phyloP scores from a whole-genome alignment of 768 basidiomycete genomes.

The Termitomyces sp. region DNA sequence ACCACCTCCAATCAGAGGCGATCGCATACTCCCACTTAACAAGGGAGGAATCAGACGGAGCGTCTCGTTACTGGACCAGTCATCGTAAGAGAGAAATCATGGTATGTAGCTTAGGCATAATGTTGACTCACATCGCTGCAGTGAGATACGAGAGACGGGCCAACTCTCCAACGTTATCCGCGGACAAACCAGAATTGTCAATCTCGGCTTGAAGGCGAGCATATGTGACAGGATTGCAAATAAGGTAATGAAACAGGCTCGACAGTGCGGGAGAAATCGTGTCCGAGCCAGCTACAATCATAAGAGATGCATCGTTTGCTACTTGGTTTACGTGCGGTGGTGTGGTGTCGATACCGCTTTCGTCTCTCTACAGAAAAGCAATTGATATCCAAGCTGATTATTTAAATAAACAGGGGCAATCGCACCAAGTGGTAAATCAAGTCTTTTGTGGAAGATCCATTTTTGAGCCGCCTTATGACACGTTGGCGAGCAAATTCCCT shows the following conservation, averaged over 20 bases:
- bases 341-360: not conserved
- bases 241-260: constrained; percentile 15
- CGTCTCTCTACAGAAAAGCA: not conserved
- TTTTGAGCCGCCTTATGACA: not conserved
- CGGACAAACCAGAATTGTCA: not conserved
- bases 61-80: not conserved
- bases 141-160: not conserved
- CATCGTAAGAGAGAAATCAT: not conserved
- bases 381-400: no score
- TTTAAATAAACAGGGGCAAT: no score
- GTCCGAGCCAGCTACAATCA: constrained; percentile 18
- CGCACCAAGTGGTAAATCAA: not conserved
- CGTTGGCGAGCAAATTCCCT: not conserved
- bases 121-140: not conserved
- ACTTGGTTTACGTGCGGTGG: constrained; percentile 14
- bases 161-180: not conserved
- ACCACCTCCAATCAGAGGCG: not conserved
- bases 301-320: constrained; percentile 14
- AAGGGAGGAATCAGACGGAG: not conserved
- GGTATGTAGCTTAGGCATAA: no score
- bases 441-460: not conserved
- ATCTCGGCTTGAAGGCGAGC: not conserved
- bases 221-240: not conserved
- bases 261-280: constrained; percentile 16
- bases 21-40: not conserved